A percentile compares a stretch with the other conserved stretches of the same genome.
Evolutionary conservation across 768 basidiomycete genomes (phyloP).

Genomic region (Grammothele lineata): DNA sequence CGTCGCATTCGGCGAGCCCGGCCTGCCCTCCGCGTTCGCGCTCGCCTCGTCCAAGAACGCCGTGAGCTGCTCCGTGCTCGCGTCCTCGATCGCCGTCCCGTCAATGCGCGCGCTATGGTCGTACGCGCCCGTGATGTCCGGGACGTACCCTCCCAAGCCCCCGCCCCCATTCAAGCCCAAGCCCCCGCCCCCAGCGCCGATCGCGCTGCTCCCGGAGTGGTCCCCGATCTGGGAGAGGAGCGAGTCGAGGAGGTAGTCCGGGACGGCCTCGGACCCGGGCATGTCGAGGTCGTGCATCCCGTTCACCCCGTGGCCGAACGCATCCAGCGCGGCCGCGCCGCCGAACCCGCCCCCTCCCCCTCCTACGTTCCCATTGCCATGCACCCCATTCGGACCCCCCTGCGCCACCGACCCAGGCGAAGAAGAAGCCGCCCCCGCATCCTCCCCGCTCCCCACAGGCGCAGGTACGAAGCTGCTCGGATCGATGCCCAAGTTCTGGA

Average conservation of each 20-base stretch:
- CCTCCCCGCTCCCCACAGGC: background rate
- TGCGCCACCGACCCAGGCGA: background rate
- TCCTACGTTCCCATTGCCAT: background rate
- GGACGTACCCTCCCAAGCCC: slow-evolving; percentile 24
- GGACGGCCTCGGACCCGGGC: slow-evolving; percentile 2
- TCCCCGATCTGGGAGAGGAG: slow-evolving; percentile 11
- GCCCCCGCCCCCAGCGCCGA: background rate
- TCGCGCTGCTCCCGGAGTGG: background rate
- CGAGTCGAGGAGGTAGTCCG: slow-evolving; percentile 12
- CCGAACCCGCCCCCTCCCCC: background rate
- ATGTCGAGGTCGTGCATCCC: slow-evolving; percentile 1
- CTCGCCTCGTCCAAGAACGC: slow-evolving; percentile 40
- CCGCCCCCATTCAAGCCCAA: slow-evolving; percentile 19
- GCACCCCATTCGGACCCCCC: background rate
- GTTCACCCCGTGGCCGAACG: slow-evolving; percentile 1
- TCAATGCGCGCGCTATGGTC: slow-evolving; percentile 31
- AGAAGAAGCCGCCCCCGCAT: background rate
- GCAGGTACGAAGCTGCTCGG: slow-evolving; percentile 29
- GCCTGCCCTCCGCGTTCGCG: slow-evolving; percentile 24
- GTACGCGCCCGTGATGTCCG: slow-evolving; percentile 27
- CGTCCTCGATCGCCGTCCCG: slow-evolving; percentile 26
- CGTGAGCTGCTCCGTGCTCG: slow-evolving; percentile 34
- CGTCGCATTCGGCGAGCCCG: background rate
- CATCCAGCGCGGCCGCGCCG: slow-evolving; percentile 1
- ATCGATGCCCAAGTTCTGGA: slow-evolving; percentile 68